Conservation (phyloP, 495 filamentous ascomycete genomes). For the Penicillium antarcticum region DNA sequence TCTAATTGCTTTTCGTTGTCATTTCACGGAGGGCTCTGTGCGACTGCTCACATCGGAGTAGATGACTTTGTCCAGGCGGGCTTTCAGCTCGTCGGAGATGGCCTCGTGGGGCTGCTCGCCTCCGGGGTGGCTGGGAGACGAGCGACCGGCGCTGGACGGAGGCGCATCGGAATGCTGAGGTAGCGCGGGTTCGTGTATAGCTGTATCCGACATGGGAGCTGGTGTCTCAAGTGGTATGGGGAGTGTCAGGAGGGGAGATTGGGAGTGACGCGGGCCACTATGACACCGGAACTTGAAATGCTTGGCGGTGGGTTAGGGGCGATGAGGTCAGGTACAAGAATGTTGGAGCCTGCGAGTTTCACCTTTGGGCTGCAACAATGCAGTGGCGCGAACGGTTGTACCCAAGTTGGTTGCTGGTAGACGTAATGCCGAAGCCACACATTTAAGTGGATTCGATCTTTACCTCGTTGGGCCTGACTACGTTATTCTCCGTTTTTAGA, state of each 20-base stretch:
- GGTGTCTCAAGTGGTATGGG: background rate
- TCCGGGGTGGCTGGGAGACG: slow-evolving; percentile 21
- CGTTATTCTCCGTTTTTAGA: no score
- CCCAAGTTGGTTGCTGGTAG: no score
- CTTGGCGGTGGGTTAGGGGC: background rate
- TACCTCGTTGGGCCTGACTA: background rate
- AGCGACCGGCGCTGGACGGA: slow-evolving; percentile 34
- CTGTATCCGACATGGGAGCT: slow-evolving; percentile 32
- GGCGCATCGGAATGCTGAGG: slow-evolving; percentile 36
- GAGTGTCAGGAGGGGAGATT: background rate
- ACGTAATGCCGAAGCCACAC: no score
- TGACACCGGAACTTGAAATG: background rate
- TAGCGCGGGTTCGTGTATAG: slow-evolving; percentile 27
- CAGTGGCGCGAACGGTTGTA: no score
- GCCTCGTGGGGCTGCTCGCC: slow-evolving; percentile 22
- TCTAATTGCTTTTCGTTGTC: background rate
- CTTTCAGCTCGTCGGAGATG: slow-evolving; percentile 39
- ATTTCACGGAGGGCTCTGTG: background rate
- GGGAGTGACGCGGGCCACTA: slow-evolving; percentile 1
- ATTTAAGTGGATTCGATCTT: background rate
- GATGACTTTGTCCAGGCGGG: slow-evolving; percentile 58
- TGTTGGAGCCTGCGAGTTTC: slow-evolving; percentile 3
- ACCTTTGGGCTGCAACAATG: background rate
- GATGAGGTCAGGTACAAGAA: slow-evolving; percentile 2
- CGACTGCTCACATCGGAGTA: slow-evolving; percentile 57